phyloP scores from a whole-genome alignment of 495 filamentous ascomycete species.

The Aspergillus affinis region DNA sequence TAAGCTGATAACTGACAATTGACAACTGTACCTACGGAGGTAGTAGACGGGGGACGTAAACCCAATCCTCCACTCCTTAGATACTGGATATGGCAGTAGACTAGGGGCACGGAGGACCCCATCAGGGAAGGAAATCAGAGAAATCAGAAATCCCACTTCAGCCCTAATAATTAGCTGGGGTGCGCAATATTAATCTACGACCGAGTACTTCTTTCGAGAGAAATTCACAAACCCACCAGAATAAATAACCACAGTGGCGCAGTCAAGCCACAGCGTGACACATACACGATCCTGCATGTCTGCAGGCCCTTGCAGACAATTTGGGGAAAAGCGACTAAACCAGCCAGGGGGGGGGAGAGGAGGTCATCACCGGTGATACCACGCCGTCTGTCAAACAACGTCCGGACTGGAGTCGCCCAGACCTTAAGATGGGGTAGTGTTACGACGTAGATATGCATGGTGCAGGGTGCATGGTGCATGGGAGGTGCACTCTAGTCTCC shows the following conservation, averaged over 20 bases:
- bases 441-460: not conserved
- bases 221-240: no score
- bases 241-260: not conserved
- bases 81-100: no score
- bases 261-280: not conserved
- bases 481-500: no score
- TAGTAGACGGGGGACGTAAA: no score
- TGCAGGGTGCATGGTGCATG: no score
- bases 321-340: constrained; percentile 1
- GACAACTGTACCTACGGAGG: no score
- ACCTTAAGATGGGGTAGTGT: not conserved
- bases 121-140: no score
- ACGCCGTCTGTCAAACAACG: not conserved
- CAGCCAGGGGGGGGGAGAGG: not conserved
- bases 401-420: not conserved
- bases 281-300: not conserved
- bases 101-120: no score
- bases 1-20: no score
- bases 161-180: not conserved
- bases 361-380: no score
- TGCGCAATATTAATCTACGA: not conserved
- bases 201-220: not conserved
- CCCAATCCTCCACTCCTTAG: no score
- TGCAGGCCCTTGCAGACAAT: not conserved
- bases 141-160: not conserved